Percentiles rank a stretch among this genome's conserved stretches.
Conservation (phyloP, 352 stramenopile genomes). For the Peronospora destructor region DNA sequence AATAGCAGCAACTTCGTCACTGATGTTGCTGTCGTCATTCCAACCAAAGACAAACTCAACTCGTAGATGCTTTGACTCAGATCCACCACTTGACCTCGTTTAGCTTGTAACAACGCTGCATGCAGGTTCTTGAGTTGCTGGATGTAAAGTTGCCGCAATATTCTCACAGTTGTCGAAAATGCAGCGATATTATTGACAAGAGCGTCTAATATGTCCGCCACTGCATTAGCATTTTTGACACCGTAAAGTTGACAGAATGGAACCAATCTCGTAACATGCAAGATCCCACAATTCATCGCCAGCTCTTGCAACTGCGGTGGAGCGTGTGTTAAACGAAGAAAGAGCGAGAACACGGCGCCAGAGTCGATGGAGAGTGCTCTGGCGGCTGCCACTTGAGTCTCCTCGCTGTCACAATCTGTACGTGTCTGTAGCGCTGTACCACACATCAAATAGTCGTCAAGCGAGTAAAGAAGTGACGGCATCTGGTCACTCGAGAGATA, state of each 20-base stretch:
- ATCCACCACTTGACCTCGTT: conserved; percentile 34
- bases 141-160: conserved; percentile 34
- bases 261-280: conserved; percentile 50
- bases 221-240: conserved; percentile 24
- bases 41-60: conserved; percentile 31
- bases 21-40: conserved; percentile 17
- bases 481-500: conserved; percentile 1
- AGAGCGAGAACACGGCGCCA: conserved; percentile 35
- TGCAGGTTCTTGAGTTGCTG: conserved; percentile 41
- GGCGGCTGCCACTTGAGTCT: background rate
- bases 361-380: conserved; percentile 10
- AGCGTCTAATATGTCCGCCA: conserved; percentile 26
- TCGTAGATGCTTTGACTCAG: conserved; percentile 42
- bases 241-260: conserved; percentile 60
- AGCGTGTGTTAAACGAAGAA: conserved; percentile 20
- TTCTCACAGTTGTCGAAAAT: conserved; percentile 19
- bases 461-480: conserved; percentile 8
- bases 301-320: conserved; percentile 17
- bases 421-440: conserved; percentile 16
- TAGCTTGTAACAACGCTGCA: conserved; percentile 13
- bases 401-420: background rate
- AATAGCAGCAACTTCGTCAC: conserved; percentile 32
- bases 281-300: conserved; percentile 11
- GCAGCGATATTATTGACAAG: conserved; percentile 13
- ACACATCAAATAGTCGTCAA: conserved; percentile 34